Percentiles rank a stretch among this genome's conserved stretches.
Evolutionary conservation across 1,284 basidiomycete species (phyloP).

Genomic region (Mycosarcoma maydis): DNA sequence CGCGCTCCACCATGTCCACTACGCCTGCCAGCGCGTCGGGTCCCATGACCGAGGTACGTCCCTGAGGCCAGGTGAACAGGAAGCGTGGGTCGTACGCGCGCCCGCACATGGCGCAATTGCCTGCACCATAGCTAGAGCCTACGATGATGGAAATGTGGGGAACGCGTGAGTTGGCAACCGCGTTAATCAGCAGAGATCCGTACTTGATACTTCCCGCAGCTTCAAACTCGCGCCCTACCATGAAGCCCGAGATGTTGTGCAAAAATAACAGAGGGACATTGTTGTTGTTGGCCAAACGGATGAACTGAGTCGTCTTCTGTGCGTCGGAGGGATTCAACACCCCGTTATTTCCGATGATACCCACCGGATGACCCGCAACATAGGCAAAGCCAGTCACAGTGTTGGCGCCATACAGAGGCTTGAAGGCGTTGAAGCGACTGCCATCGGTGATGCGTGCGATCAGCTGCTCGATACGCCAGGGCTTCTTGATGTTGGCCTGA

Average conservation of each 20-base stretch:
- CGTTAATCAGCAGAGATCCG: conserved; percentile 2
- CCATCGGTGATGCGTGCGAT: conserved; percentile 5
- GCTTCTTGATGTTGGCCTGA: conserved; percentile 7
- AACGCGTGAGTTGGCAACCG: conserved; percentile 1
- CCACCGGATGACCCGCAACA: neutral
- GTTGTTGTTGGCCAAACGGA: conserved; percentile 3
- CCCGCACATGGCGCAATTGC: conserved; percentile 6
- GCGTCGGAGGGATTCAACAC: conserved; percentile 2
- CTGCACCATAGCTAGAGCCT: conserved; percentile 3
- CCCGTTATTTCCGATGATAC: conserved; percentile 3
- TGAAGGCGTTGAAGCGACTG: conserved; percentile 6
- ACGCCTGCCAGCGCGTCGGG: conserved; percentile 1
- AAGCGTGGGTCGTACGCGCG: conserved; percentile 5
- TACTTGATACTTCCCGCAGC: conserved; percentile 6
- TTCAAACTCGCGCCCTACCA: conserved; percentile 3
- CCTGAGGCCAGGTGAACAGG: conserved; percentile 6
- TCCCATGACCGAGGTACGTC: conserved; percentile 2
- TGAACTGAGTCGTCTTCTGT: conserved; percentile 5
- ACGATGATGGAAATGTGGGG: conserved; percentile 6
- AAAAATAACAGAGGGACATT: conserved; percentile 1
- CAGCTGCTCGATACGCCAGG: conserved; percentile 4
- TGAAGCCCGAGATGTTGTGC: conserved; percentile 7
- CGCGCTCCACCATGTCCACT: conserved; percentile 5
- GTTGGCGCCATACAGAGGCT: conserved; percentile 3
- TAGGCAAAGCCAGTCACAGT: conserved; percentile 3